phyloP scores from a whole-genome alignment of 208 protist genomes.

The Trichomonas tenax region DNA sequence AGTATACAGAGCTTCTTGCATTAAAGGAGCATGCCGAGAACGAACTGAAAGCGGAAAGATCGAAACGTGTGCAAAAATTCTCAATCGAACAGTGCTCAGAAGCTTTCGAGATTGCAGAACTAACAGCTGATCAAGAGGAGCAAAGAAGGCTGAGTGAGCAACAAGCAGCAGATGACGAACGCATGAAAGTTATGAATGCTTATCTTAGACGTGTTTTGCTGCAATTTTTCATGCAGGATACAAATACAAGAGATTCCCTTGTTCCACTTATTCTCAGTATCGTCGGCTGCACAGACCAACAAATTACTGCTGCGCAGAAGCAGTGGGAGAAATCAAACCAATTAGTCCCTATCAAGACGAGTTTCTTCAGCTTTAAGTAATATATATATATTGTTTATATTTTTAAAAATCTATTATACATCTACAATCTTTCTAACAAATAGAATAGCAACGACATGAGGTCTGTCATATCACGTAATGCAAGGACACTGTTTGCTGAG shows the following conservation, averaged over 20 bases:
- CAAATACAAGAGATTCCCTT: not conserved
- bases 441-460: not conserved
- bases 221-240: not conserved
- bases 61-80: not conserved
- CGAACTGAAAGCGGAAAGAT: not conserved
- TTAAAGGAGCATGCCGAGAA: not conserved
- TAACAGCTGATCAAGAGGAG: not conserved
- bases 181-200: not conserved
- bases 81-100: not conserved
- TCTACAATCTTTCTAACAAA: not conserved
- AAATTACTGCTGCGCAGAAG: not conserved
- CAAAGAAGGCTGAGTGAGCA: not conserved
- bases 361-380: not conserved
- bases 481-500: not conserved
- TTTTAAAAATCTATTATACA: too few species aligned
- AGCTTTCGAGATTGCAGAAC: not conserved
- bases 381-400: not conserved
- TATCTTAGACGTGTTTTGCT: conserved; percentile 3
- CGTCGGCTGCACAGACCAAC: not conserved
- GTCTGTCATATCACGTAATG: not conserved
- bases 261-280: not conserved
- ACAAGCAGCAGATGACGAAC: not conserved
- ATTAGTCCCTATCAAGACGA: not conserved
- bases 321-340: not conserved
- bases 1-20: not conserved